phyloP scores from a whole-genome alignment of 2,329 filamentous ascomycete genomes.

The Aspergillus versicolor region DNA sequence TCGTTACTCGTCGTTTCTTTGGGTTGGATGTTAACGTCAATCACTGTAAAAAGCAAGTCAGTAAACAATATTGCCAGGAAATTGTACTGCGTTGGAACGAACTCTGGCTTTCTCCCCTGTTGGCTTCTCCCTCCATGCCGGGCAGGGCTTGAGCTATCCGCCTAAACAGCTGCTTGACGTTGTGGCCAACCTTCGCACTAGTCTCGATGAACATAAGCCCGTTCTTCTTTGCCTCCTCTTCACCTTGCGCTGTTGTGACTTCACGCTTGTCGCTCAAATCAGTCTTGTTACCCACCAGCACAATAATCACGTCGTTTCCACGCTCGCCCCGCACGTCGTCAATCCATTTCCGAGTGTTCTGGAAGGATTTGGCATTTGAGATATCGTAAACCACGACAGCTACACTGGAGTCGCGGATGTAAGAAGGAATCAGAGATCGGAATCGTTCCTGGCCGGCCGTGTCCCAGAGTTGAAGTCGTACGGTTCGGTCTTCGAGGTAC shows the following conservation, averaged over 20 bases:
- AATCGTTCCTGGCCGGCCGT: conserved; percentile 97
- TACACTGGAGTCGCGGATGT: conserved; percentile 96
- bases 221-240: conserved; percentile 97
- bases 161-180: conserved; percentile 96
- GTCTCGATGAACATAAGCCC: conserved; percentile 99
- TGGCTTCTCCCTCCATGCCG: conserved; percentile 91
- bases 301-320: conserved; percentile 98
- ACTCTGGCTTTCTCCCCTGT: conserved; percentile 78
- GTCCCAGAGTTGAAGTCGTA: conserved; percentile 96
- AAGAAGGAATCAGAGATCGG: conserved; percentile 93
- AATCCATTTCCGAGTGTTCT: conserved; percentile 99
- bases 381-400: conserved; percentile 99
- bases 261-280: conserved; percentile 98
- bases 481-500: conserved; percentile 98
- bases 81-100: conserved; percentile 40
- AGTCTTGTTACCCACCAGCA: conserved; percentile 98
- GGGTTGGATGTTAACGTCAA: conserved; percentile 84
- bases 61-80: conserved; percentile 7
- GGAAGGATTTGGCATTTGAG: conserved; percentile 94
- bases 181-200: conserved; percentile 94
- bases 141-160: conserved; percentile 97
- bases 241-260: conserved; percentile 92
- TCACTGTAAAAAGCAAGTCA: conserved; percentile 61
- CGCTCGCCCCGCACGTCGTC: conserved; percentile 95
- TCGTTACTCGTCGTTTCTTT: conserved; percentile 68